Percentiles rank a stretch among this genome's conserved stretches.
phyloP scores from a whole-genome alignment of 164 flowering plant genomes.

The Vitis amurensis region DNA sequence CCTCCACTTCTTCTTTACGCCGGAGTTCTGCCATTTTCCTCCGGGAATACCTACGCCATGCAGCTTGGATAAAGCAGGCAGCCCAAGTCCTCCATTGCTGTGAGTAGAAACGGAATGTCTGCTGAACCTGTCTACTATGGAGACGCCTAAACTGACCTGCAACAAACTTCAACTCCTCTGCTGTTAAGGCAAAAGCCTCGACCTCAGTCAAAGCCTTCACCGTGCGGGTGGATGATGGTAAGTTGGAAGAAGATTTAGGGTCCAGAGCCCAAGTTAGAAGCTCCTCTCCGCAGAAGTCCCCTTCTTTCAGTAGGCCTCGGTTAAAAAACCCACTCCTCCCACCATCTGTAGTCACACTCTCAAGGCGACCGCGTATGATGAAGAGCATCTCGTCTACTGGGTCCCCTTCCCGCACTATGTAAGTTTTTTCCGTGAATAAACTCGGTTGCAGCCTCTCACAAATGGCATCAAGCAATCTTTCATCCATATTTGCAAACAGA shows the following conservation, averaged over 20 bases:
- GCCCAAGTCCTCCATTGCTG: constrained; percentile 76
- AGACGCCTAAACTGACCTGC: constrained; percentile 53
- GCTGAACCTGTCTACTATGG: constrained; percentile 62
- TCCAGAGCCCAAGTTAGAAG: constrained; percentile 68
- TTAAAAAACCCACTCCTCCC: constrained; percentile 65
- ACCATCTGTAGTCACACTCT: constrained; percentile 67
- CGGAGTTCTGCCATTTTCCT: constrained; percentile 37
- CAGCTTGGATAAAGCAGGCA: constrained; percentile 57
- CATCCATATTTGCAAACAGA: constrained; percentile 68
- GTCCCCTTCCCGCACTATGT: constrained; percentile 57
- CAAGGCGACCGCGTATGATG: constrained; percentile 60
- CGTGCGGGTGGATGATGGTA: constrained; percentile 56
- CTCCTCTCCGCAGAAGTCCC: constrained; percentile 66
- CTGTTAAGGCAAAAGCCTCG: constrained; percentile 58
- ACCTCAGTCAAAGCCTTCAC: constrained; percentile 52
- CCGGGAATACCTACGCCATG: constrained; percentile 49
- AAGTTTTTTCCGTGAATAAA: constrained; percentile 49
- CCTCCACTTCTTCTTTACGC: constrained; percentile 31
- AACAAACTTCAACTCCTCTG: constrained; percentile 58
- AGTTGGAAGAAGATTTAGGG: constrained; percentile 46
- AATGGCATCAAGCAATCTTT: constrained; percentile 59
- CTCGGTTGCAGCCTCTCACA: constrained; percentile 65
- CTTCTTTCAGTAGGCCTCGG: constrained; percentile 43
- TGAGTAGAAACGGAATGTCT: constrained; percentile 59
- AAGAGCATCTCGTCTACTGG: constrained; percentile 71